phyloP scores from a whole-genome alignment of 2,329 filamentous ascomycete species.

The Aureobasidium sp. region DNA sequence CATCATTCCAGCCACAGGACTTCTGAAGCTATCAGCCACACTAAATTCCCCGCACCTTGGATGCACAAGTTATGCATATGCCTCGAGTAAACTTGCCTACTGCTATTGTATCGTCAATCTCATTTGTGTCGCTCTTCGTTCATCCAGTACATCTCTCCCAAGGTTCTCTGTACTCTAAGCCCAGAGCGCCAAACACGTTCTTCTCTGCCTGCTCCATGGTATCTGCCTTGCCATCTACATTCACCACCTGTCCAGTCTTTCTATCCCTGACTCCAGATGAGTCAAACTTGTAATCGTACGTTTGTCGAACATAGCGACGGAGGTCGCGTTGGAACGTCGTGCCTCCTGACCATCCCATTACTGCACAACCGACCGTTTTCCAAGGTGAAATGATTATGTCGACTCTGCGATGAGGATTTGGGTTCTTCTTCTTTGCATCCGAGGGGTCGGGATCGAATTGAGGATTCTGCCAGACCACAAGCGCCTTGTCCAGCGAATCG shows the following conservation, averaged over 20 bases:
- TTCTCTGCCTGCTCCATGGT: slow-evolving; percentile 67
- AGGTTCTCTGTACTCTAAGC: slow-evolving; percentile 44
- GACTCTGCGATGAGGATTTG: slow-evolving; percentile 72
- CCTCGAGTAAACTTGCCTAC: not conserved
- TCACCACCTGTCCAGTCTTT: slow-evolving; percentile 60
- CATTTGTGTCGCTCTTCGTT: slow-evolving; percentile 6
- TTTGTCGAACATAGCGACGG: slow-evolving; percentile 67
- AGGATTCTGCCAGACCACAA: slow-evolving; percentile 86
- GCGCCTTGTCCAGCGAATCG: slow-evolving; percentile 81
- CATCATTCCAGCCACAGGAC: not conserved
- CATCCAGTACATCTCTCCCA: slow-evolving; percentile 40
- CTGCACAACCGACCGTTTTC: slow-evolving; percentile 79
- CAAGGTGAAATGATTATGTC: slow-evolving; percentile 89
- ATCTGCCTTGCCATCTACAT: slow-evolving; percentile 59
- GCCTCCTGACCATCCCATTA: slow-evolving; percentile 81
- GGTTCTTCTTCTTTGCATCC: slow-evolving; percentile 49
- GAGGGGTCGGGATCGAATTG: slow-evolving; percentile 31
- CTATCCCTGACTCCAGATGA: slow-evolving; percentile 74
- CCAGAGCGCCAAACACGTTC: slow-evolving; percentile 70
- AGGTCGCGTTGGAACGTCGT: slow-evolving; percentile 88
- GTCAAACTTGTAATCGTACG: slow-evolving; percentile 76
- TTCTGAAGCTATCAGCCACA: not conserved
- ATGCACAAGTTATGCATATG: not conserved
- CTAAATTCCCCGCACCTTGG: not conserved
- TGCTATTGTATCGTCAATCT: not conserved